These are phyloP conservation scores for Lactifluus volemus DNA, from an alignment of 768 basidiomycete species.

Conservation along the genomic window DNA sequence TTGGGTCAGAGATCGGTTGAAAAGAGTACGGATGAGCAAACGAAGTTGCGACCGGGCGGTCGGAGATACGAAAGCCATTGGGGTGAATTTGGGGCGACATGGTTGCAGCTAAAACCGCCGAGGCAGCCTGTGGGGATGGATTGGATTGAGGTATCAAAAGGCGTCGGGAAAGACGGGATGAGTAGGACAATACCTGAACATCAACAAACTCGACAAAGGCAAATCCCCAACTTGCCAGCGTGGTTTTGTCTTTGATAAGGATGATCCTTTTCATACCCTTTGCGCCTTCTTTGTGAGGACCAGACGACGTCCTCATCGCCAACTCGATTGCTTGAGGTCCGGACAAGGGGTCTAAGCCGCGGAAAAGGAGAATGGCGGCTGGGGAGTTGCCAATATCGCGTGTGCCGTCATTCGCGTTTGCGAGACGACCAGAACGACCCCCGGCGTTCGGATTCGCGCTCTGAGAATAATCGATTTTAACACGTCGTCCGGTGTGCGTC, in stretches of 20 bases:
- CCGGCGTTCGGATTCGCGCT: slow-evolving; percentile 67
- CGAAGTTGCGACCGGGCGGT: slow-evolving; percentile 81
- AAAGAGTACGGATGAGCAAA: slow-evolving; percentile 92
- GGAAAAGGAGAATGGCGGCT: slow-evolving; percentile 76
- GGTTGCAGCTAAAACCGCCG: slow-evolving; percentile 70
- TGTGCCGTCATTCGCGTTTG: slow-evolving; percentile 84
- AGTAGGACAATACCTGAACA: slow-evolving; percentile 46
- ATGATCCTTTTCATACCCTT: slow-evolving; percentile 84
- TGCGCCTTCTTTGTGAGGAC: slow-evolving; percentile 66
- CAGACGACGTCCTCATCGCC: slow-evolving; percentile 75
- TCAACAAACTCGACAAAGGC: slow-evolving; percentile 91
- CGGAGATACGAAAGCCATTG: slow-evolving; percentile 87
- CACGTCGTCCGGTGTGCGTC: slow-evolving; percentile 71
- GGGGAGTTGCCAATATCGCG: slow-evolving; percentile 89
- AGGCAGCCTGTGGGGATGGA: slow-evolving; percentile 55
- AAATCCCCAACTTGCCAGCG: slow-evolving; percentile 86
- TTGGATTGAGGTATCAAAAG: slow-evolving; percentile 17
- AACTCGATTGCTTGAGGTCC: slow-evolving; percentile 82
- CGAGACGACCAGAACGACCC: slow-evolving; percentile 44
- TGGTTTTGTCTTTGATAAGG: slow-evolving; percentile 82
- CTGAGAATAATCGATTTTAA: slow-evolving; percentile 95
- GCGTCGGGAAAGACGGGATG: not conserved
- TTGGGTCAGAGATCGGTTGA: slow-evolving; percentile 66
- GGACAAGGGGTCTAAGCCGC: slow-evolving; percentile 82
- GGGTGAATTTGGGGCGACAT: slow-evolving; percentile 86